Evolutionary conservation across 1,284 basidiomycete genomes (phyloP).

Genomic region (Naganishia sp.): DNA sequence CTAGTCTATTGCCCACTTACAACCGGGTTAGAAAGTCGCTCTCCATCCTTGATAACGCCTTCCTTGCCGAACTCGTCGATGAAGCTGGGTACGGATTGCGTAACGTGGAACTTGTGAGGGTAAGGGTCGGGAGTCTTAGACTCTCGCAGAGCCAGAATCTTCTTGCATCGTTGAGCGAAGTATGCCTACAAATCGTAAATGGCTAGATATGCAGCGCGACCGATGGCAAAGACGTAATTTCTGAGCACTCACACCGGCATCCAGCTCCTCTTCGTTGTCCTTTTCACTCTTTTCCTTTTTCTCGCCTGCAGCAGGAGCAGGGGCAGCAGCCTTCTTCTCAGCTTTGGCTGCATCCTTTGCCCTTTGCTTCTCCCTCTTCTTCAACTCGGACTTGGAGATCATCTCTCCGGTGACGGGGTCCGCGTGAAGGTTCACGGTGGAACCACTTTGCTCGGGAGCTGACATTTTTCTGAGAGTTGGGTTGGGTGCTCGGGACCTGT

Average conservation of each 20-base stretch:
- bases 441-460: slow-evolving; percentile 40
- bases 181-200: slow-evolving; percentile 71
- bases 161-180: slow-evolving; percentile 86
- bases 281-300: slow-evolving; percentile 43
- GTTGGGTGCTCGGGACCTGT: neutral
- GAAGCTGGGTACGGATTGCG: slow-evolving; percentile 74
- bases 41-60: slow-evolving; percentile 62
- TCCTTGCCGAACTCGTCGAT: slow-evolving; percentile 74
- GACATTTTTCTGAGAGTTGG: slow-evolving; percentile 47
- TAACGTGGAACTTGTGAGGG: slow-evolving; percentile 98
- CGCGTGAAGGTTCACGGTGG: slow-evolving; percentile 50
- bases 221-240: neutral
- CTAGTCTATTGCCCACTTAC: slow-evolving; percentile 12
- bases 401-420: slow-evolving; percentile 90
- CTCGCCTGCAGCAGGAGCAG: slow-evolving; percentile 32
- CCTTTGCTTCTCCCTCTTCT: slow-evolving; percentile 82
- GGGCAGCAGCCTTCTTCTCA: slow-evolving; percentile 52
- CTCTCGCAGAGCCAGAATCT: slow-evolving; percentile 82
- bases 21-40: slow-evolving; percentile 50
- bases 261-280: slow-evolving; percentile 71
- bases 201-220: slow-evolving; percentile 1
- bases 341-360: slow-evolving; percentile 83
- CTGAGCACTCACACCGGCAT: slow-evolving; percentile 66
- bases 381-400: slow-evolving; percentile 96
- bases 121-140: slow-evolving; percentile 89